phyloP scores from a whole-genome alignment of 352 stramenopile genomes.

The Phytophthora macrochlamydospora region DNA sequence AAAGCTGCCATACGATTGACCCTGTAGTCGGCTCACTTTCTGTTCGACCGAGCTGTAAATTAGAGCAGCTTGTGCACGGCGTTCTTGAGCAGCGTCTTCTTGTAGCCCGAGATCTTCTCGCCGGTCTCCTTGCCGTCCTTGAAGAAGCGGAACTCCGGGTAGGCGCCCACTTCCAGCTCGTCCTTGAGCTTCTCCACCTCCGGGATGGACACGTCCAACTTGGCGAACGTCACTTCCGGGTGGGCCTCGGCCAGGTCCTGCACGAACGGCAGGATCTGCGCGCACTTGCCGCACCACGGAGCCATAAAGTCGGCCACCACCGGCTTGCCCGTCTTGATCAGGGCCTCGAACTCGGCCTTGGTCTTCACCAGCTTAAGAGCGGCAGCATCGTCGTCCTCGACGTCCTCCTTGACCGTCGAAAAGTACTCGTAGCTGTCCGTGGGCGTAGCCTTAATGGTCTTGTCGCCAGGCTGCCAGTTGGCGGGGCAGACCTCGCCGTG shows the following conservation, averaged over 20 bases:
- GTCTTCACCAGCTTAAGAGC: slow-evolving; percentile 60
- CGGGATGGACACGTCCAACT: slow-evolving; percentile 73
- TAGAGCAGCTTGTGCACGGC: slow-evolving; percentile 63
- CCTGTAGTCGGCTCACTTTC: slow-evolving; percentile 9
- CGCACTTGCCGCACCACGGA: slow-evolving; percentile 89
- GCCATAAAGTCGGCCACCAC: slow-evolving; percentile 85
- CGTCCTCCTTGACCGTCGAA: slow-evolving; percentile 63
- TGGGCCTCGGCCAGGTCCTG: slow-evolving; percentile 69
- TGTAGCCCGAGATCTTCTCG: slow-evolving; percentile 81
- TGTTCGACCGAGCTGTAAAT: slow-evolving; percentile 13
- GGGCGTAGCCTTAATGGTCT: slow-evolving; percentile 89
- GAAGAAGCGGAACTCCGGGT: slow-evolving; percentile 89
- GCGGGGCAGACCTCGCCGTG: slow-evolving; percentile 94
- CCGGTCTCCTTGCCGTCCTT: slow-evolving; percentile 81
- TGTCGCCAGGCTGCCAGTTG: slow-evolving; percentile 92
- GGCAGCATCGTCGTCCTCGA: slow-evolving; percentile 44
- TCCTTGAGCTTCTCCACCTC: slow-evolving; percentile 81
- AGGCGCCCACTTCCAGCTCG: slow-evolving; percentile 68
- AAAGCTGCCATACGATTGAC: background rate
- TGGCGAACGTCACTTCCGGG: slow-evolving; percentile 77
- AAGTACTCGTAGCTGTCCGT: slow-evolving; percentile 88
- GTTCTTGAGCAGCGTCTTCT: slow-evolving; percentile 82
- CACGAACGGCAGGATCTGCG: slow-evolving; percentile 82
- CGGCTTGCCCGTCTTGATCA: slow-evolving; percentile 71
- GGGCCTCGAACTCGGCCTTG: slow-evolving; percentile 64